Percentiles rank a stretch among this genome's conserved stretches.
These are phyloP conservation scores for Penicillium argentinense DNA, from an alignment of 495 filamentous ascomycete genomes.

Conservation along the genomic window DNA sequence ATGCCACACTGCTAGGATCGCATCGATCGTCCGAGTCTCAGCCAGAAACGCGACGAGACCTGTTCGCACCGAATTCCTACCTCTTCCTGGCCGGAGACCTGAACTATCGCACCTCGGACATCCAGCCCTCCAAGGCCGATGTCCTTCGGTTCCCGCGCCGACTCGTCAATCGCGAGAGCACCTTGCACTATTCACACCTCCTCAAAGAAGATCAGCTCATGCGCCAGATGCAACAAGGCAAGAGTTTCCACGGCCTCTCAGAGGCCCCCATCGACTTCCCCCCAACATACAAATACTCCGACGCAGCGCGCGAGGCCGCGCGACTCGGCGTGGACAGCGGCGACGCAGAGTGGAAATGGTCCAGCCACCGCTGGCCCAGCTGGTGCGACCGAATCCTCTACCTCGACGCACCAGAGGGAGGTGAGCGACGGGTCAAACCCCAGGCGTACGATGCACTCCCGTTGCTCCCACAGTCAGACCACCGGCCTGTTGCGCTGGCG, in stretches of 20 bases:
- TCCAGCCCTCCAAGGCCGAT: conserved; percentile 53
- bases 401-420: conserved; percentile 52
- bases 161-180: conserved; percentile 42
- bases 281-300: conserved; percentile 85
- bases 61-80: conserved; percentile 74
- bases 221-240: conserved; percentile 60
- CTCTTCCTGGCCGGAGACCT: conserved; percentile 88
- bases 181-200: conserved; percentile 59
- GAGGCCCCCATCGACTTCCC: conserved; percentile 79
- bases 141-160: conserved; percentile 61
- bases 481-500: conserved; percentile 74
- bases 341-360: conserved; percentile 68
- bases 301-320: conserved; percentile 43
- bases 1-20: conserved; percentile 38
- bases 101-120: conserved; percentile 82
- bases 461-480: conserved; percentile 75
- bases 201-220: conserved; percentile 74
- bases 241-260: conserved; percentile 69
- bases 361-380: conserved; percentile 78
- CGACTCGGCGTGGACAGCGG: conserved; percentile 18
- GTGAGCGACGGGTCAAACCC: conserved; percentile 39
- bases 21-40: conserved; percentile 23
- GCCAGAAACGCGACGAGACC: conserved; percentile 31
- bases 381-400: conserved; percentile 95
- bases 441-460: conserved; percentile 71